These are phyloP conservation scores for Yarrowia sp. DNA, from an alignment of 805 yeast species.

Conservation along the genomic window DNA sequence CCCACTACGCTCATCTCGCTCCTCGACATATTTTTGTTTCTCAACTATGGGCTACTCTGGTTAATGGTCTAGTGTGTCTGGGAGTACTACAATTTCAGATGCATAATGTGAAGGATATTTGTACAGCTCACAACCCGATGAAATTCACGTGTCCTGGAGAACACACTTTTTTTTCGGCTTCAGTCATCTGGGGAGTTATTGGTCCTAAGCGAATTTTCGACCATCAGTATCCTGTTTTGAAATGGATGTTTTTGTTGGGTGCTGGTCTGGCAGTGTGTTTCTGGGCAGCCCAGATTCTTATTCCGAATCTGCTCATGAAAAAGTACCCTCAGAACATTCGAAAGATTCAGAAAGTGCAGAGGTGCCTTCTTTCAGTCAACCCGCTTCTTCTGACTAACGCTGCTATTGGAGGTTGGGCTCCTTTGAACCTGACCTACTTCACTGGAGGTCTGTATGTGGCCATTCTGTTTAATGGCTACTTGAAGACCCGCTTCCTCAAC, in stretches of 20 bases:
- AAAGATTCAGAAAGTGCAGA: neutral
- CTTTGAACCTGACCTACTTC: neutral
- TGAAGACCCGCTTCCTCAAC: neutral
- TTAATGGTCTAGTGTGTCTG: constrained; percentile 36
- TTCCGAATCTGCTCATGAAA: constrained; percentile 29
- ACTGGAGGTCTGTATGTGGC: neutral
- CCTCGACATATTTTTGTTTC: constrained; percentile 52
- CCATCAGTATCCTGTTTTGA: constrained; percentile 30
- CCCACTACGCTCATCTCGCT: constrained; percentile 58
- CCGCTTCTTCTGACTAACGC: neutral
- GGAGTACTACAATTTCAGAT: constrained; percentile 39
- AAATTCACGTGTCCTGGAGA: constrained; percentile 41
- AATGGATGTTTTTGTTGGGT: constrained; percentile 32
- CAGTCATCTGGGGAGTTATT: constrained; percentile 46
- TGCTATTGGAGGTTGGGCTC: neutral
- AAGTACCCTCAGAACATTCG: neutral
- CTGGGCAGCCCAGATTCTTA: neutral
- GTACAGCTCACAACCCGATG: constrained; percentile 21
- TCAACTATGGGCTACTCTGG: constrained; percentile 45
- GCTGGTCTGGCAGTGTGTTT: constrained; percentile 32
- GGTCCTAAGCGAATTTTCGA: constrained; percentile 51
- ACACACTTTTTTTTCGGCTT: constrained; percentile 50
- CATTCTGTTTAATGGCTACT: neutral
- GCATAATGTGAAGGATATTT: constrained; percentile 36
- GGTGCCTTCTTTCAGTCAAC: neutral